Evolutionary conservation across 371 early-diverging fungal species (phyloP), one percentile per base, ranked within the genome.

Genomic region (Circinella umbellata): DNA sequence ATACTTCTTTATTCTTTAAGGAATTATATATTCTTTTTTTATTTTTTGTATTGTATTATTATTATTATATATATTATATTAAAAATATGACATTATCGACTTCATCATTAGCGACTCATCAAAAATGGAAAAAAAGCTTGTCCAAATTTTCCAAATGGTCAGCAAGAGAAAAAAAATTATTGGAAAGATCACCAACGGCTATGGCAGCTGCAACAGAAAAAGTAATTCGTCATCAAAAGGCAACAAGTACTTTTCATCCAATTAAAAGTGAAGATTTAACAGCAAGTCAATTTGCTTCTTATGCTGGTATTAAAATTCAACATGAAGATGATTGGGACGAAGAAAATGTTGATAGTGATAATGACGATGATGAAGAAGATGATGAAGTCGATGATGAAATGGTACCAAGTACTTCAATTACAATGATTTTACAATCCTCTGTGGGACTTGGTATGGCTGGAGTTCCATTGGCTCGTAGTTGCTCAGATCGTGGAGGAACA

Each of bases 231-330:
- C 78, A 75, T 42, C 68, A 68, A 34, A 20, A 54, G 42, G 8
- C 36, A 55, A 14, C 57, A 4, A 51, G 4, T 17, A 5, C 15
- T 1, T 0, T 15, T 13, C 51, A 15, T 51, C 17, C 51, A 51
- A 5, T 51, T 38, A 46, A n/a, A 37, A 49, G 17, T 27, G 80
- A 80, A 68, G 80, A 83, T 61, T 76, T 83, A 11, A 83, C 83
- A n/a, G 80, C 80, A 6, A 83, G 77, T 57, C 80, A 83, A 63
- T 83, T 83, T 68, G 83, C 83, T 37, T 71, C 72, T 42, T 69
- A 77, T 70, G 72, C 83, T 35, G 83, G 83, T 0, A 80, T 83
- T 49, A 80, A 78, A 65, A 74, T 80, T 37, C 73, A 69, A 4
- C 55, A 63, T 27, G 63, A 71, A 3, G 68, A 68, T 53, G 62